Evolutionary conservation across 768 basidiomycete species (phyloP).

Genomic region (Boletus insuetus): DNA sequence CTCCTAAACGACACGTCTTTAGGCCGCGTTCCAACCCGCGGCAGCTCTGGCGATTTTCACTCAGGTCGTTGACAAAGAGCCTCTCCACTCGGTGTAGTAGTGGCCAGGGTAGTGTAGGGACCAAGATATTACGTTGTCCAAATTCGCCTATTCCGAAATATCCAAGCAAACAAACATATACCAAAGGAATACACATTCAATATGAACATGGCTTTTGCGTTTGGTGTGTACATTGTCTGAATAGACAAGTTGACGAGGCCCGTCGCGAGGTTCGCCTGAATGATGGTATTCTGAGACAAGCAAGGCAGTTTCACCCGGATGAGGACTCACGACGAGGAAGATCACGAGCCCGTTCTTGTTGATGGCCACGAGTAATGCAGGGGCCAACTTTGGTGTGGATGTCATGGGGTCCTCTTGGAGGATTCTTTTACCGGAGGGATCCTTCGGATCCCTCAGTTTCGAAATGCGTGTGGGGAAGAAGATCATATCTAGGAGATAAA

Average conservation of each 20-base stretch:
- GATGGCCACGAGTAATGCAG: slow-evolving; percentile 69
- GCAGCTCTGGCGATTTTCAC: slow-evolving; percentile 57
- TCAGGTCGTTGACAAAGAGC: slow-evolving; percentile 50
- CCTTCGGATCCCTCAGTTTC: slow-evolving; percentile 21
- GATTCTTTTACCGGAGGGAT: slow-evolving; percentile 25
- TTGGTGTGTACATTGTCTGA: slow-evolving; percentile 73
- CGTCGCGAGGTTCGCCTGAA: slow-evolving; percentile 83
- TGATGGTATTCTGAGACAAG: not conserved
- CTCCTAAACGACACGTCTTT: not conserved
- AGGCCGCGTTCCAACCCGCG: slow-evolving; percentile 64
- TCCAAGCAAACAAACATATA: slow-evolving; percentile 67
- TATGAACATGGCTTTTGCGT: slow-evolving; percentile 56
- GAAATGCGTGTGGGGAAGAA: slow-evolving; percentile 54
- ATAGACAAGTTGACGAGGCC: slow-evolving; percentile 81
- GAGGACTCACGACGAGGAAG: slow-evolving; percentile 72
- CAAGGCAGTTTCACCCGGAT: not conserved
- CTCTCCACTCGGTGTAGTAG: slow-evolving; percentile 49
- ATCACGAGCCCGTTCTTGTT: slow-evolving; percentile 77
- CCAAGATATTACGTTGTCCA: slow-evolving; percentile 23
- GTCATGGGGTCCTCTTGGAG: slow-evolving; percentile 24
- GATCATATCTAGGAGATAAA: slow-evolving; percentile 70
- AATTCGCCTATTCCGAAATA: slow-evolving; percentile 34
- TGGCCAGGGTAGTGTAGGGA: not conserved
- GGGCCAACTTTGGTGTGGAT: slow-evolving; percentile 30
- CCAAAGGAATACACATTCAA: slow-evolving; percentile 57